A percentile compares a stretch with the other conserved stretches of the same genome.
These are phyloP conservation scores for Melaleuca alternifolia DNA, from an alignment of 345 rosid genomes.

Conservation along the genomic window DNA sequence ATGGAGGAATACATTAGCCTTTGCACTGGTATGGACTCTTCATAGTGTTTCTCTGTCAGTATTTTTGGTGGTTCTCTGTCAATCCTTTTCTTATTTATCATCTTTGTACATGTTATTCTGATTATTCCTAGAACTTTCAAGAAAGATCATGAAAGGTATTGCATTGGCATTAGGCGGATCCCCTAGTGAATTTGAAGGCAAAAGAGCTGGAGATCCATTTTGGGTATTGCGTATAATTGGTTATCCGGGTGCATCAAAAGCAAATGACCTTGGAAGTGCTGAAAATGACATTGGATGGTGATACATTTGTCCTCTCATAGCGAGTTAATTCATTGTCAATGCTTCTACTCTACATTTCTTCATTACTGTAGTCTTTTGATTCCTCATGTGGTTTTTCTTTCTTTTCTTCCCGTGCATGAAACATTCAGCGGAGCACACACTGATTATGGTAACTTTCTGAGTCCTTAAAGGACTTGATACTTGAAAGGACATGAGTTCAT, in stretches of 20 bases:
- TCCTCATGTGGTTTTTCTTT: background rate
- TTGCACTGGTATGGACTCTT: constrained; percentile 46
- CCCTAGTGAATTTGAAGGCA: constrained; percentile 62
- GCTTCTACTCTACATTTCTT: background rate
- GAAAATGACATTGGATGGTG: constrained; percentile 51
- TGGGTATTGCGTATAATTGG: constrained; percentile 83
- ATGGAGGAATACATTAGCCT: constrained; percentile 65
- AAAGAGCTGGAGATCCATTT: constrained; percentile 71
- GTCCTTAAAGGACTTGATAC: background rate
- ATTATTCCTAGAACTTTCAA: constrained; percentile 49
- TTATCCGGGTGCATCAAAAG: constrained; percentile 44
- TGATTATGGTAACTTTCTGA: constrained; percentile 56
- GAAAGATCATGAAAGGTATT: constrained; percentile 66
- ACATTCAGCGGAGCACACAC: constrained; percentile 73
- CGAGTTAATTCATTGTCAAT: background rate
- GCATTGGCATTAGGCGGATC: constrained; percentile 62
- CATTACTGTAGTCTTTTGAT: background rate
- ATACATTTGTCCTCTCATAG: background rate
- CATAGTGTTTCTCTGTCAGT: background rate
- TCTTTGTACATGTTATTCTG: background rate
- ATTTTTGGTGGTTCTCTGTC: background rate
- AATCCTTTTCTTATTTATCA: background rate
- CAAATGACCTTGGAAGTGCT: constrained; percentile 13
- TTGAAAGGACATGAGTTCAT: background rate
- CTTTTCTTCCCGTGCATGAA: background rate